Evolutionary conservation across 345 rosid species (phyloP).

Genomic region (Brassica juncea): DNA sequence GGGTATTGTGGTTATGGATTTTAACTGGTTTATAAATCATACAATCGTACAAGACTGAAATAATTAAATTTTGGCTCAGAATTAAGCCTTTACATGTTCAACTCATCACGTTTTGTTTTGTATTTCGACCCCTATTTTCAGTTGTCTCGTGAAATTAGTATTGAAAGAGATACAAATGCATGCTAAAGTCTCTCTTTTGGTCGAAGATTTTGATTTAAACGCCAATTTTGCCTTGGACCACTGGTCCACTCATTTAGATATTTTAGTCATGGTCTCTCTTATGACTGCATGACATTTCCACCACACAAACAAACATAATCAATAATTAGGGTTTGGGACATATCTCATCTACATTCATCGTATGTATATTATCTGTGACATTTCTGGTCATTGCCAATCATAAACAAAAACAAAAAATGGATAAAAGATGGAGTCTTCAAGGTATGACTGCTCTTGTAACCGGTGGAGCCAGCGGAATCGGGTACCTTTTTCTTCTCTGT

Average conservation of each 20-base stretch:
- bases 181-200: background rate
- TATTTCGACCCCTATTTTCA: background rate
- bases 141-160: background rate
- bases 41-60: no score
- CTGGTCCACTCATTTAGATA: background rate
- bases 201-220: background rate
- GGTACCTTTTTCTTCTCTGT: conserved; percentile 7
- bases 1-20: no score
- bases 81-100: no score
- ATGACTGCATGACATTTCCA: background rate
- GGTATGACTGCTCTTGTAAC: conserved; percentile 41
- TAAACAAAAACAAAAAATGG: background rate
- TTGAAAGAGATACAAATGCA: background rate
- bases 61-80: no score
- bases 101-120: no score
- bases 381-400: conserved; percentile 10
- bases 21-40: no score
- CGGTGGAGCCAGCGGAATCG: conserved; percentile 31
- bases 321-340: background rate
- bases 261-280: background rate
- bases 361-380: background rate
- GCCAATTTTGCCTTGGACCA: background rate
- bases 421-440: conserved; percentile 31
- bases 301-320: conserved; percentile 10
- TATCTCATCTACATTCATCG: background rate